Percentiles rank a stretch among this genome's conserved stretches.
phyloP scores from a whole-genome alignment of 1,139 yeast species.

The Suhomyces bribrorum region DNA sequence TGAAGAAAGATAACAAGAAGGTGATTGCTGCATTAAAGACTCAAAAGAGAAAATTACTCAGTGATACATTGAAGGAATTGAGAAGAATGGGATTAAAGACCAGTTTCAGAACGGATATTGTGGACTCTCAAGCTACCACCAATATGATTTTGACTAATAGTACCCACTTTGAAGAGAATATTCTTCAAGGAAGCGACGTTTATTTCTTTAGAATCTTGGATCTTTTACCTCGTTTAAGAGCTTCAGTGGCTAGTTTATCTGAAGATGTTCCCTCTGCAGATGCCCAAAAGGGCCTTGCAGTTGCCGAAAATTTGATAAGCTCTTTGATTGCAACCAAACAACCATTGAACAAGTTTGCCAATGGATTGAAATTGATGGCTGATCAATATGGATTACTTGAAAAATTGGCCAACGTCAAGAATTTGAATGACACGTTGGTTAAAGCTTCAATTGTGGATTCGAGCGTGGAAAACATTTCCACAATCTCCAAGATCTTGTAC shows the following conservation, averaged over 20 bases:
- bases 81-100: constrained; percentile 74
- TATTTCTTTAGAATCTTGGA: constrained; percentile 75
- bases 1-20: constrained; percentile 76
- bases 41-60: constrained; percentile 75
- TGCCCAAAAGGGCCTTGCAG: constrained; percentile 74
- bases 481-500: constrained; percentile 19
- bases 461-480: constrained; percentile 19
- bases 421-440: constrained; percentile 15
- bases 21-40: constrained; percentile 69
- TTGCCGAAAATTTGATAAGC: constrained; percentile 71
- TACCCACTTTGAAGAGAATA: constrained; percentile 43
- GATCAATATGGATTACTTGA: constrained; percentile 18
- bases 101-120: constrained; percentile 63
- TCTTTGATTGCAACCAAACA: constrained; percentile 51
- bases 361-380: constrained; percentile 15
- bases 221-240: constrained; percentile 74
- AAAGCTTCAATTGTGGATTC: constrained; percentile 23
- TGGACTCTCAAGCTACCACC: constrained; percentile 61
- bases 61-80: constrained; percentile 74
- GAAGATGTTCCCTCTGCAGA: constrained; percentile 79
- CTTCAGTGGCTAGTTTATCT: constrained; percentile 58
- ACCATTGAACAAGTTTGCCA: constrained; percentile 41
- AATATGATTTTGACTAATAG: constrained; percentile 61
- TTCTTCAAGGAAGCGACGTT: constrained; percentile 52
- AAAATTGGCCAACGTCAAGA: constrained; percentile 18